These are phyloP conservation scores for Barnettozyma californica DNA, from an alignment of 805 yeast genomes.

Conservation along the genomic window DNA sequence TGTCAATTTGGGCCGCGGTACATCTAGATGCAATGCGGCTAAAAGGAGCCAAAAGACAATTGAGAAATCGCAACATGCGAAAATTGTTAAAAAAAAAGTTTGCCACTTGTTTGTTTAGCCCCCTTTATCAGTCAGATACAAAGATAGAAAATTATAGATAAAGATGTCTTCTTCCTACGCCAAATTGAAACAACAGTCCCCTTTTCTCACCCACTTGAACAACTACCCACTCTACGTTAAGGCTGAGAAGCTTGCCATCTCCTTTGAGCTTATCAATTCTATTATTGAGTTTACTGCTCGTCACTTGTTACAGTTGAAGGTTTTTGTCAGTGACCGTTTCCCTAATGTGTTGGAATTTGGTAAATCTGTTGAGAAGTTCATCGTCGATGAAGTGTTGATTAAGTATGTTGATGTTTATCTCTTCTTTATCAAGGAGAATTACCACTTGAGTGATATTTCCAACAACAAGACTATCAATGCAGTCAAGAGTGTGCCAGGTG, in stretches of 20 bases:
- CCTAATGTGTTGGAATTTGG: constrained; percentile 1
- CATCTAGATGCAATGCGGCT: background rate
- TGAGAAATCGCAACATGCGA: background rate
- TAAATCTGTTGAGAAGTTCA: background rate
- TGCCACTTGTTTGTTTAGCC: background rate
- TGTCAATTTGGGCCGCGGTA: background rate
- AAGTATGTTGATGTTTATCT: constrained; percentile 6
- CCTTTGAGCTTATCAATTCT: constrained; percentile 4
- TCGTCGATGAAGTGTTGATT: constrained; percentile 1
- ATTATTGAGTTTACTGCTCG: constrained; percentile 1
- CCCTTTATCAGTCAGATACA: background rate
- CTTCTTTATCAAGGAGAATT: constrained; percentile 6
- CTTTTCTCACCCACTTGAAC: constrained; percentile 3
- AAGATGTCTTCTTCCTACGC: constrained; percentile 4
- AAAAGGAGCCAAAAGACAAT: background rate
- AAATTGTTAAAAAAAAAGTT: constrained; percentile 1
- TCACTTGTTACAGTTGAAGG: background rate
- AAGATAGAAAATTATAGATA: background rate
- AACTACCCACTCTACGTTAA: constrained; percentile 3
- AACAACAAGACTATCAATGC: background rate
- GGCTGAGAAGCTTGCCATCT: constrained; percentile 4
- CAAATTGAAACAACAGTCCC: constrained; percentile 3
- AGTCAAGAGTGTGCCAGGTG: constrained; percentile 7
- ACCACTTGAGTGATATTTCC: constrained; percentile 3
- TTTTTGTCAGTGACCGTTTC: background rate